Evolutionary conservation across 148 eudicot species (phyloP), one percentile per base, ranked within the genome.

Genomic region (Amaranthus hypochondriacus): DNA sequence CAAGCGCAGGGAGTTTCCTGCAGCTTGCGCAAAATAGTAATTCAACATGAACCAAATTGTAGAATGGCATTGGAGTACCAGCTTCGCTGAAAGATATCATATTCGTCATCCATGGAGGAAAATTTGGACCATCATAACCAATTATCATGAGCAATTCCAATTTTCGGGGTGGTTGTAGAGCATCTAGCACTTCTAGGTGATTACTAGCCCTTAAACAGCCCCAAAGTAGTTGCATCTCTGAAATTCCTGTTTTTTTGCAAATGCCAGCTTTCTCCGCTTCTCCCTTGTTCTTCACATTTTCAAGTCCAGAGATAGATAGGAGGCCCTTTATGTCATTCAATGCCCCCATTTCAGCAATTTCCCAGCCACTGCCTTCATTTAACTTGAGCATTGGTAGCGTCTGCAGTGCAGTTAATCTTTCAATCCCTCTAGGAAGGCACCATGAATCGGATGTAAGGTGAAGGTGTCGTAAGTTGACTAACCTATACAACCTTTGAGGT

Each of bases 381-480:
- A 79, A 46, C 56, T 62, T 54, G 11, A 79, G 74, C 46, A 51
- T 48, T 14, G 81, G 81, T 69, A 79, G 18, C 6, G 78, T 79
- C 56, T 62, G 81, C 6, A 79, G 71, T 62, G 39, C 43, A 18
- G 70, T 70, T 46, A 79, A 57, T 10, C 8, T 28, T 56, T 69
- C 52, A 39, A 74, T 47, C 49, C 81, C 81, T 68, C 73, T 47
- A 8, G 78, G 71, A 8, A 74, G 47, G 54, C 53, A 70, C 70
- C 73, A 44, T 48, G 73, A 39, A 55, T 48, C 50, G 2, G 53
- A 53, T 52, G 67, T 52, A 9, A 62, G 63, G 59, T 50, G 43
- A 2, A 78, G 18, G 62, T 78, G 81, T 50, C 76, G 72, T 60
- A 78, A 67, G 48, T 69, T 79, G 57, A 56, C 49, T 47, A 79